These are phyloP conservation scores for Dothideomycetidae sp. DNA, from an alignment of 2,329 filamentous ascomycete species.

Conservation along the genomic window DNA sequence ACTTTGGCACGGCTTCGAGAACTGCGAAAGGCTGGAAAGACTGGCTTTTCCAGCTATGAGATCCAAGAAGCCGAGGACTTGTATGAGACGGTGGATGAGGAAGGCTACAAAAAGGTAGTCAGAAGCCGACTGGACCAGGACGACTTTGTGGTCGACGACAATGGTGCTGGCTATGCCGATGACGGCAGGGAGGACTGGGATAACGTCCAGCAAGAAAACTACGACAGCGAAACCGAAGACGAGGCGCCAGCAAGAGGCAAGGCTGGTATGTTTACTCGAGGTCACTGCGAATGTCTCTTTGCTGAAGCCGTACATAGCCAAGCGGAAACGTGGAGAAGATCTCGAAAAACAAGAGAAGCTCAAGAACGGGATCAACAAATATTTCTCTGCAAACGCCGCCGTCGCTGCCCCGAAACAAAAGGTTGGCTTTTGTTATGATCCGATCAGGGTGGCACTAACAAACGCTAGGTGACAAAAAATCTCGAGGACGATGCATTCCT, in stretches of 20 bases:
- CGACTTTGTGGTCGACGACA: slow-evolving; percentile 97
- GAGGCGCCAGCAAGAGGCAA: slow-evolving; percentile 45
- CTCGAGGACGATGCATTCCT: slow-evolving; percentile 85
- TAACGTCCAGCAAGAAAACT: slow-evolving; percentile 47
- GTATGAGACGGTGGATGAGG: slow-evolving; percentile 94
- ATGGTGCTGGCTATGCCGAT: slow-evolving; percentile 91
- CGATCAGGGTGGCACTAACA: slow-evolving; percentile 12
- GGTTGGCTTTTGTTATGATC: slow-evolving; percentile 18
- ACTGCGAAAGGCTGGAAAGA: slow-evolving; percentile 79
- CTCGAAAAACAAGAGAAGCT: slow-evolving; percentile 73
- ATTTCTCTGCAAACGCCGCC: slow-evolving; percentile 66
- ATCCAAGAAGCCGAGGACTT: slow-evolving; percentile 70
- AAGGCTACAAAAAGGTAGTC: slow-evolving; percentile 93
- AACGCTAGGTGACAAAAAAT: slow-evolving; percentile 53
- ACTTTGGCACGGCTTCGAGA: slow-evolving; percentile 61
- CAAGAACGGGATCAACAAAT: slow-evolving; percentile 85
- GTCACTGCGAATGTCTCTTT: too few species aligned
- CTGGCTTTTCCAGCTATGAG: slow-evolving; percentile 74
- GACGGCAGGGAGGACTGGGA: slow-evolving; percentile 94
- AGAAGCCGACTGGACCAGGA: slow-evolving; percentile 78
- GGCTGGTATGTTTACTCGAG: slow-evolving; percentile 33
- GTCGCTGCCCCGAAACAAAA: slow-evolving; percentile 60
- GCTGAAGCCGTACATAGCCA: slow-evolving; percentile 40
- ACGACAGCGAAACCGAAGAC: slow-evolving; percentile 65
- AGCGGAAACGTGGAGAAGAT: slow-evolving; percentile 78